Conservation (phyloP, 2,329 filamentous ascomycete genomes). For the Pestalotiopsis sp. region DNA sequence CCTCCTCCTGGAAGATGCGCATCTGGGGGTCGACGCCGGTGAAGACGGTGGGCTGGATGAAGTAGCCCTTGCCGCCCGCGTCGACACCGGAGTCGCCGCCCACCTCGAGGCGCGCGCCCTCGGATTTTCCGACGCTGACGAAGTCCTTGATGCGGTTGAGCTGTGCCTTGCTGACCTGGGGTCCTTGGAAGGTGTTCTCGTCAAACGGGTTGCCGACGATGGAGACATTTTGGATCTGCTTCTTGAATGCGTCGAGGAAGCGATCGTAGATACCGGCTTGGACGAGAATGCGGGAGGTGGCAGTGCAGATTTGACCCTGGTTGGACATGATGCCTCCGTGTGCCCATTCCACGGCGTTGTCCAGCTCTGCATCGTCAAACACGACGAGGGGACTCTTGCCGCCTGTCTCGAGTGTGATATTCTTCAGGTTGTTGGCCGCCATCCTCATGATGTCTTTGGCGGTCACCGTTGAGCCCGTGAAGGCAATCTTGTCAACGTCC, state of each 20-base stretch:
- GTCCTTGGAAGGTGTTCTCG: slow-evolving; percentile 70
- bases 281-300: slow-evolving; percentile 64
- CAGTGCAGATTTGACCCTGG: slow-evolving; percentile 66
- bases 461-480: slow-evolving; percentile 74
- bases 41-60: slow-evolving; percentile 46
- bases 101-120: slow-evolving; percentile 64
- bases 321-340: slow-evolving; percentile 57
- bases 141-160: slow-evolving; percentile 70
- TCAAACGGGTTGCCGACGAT: slow-evolving; percentile 71
- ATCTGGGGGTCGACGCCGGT: slow-evolving; percentile 41
- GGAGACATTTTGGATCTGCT: slow-evolving; percentile 53
- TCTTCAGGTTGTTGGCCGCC: slow-evolving; percentile 64
- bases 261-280: slow-evolving; percentile 61
- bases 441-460: slow-evolving; percentile 75
- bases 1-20: slow-evolving; percentile 46
- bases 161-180: slow-evolving; percentile 70
- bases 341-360: slow-evolving; percentile 64
- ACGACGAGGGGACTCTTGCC: slow-evolving; percentile 66
- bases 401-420: slow-evolving; percentile 66
- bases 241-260: slow-evolving; percentile 65
- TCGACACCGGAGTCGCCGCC: slow-evolving; percentile 47
- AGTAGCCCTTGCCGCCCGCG: slow-evolving; percentile 40
- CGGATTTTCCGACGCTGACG: slow-evolving; percentile 68
- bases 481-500: slow-evolving; percentile 75
- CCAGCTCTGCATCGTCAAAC: slow-evolving; percentile 65